These are phyloP conservation scores for Neodidymelliopsis sp. DNA, from an alignment of 2,329 filamentous ascomycete species.

Conservation along the genomic window DNA sequence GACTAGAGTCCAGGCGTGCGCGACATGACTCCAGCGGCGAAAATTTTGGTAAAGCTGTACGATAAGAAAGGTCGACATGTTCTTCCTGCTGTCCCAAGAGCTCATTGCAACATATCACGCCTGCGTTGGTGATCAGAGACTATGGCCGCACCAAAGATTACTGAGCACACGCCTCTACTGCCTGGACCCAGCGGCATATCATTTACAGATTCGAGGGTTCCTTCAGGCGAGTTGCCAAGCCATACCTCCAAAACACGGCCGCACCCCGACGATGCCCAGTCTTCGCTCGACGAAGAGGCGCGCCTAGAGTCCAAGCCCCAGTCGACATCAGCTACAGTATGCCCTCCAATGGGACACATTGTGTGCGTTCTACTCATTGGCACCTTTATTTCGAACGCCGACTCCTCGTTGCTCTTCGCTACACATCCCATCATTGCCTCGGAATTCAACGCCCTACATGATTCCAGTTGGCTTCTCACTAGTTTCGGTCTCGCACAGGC, in stretches of 20 bases:
- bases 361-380: slow-evolving; percentile 30
- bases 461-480: slow-evolving; percentile 55
- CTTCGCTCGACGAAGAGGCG: slow-evolving; percentile 22
- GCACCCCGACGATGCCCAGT: not conserved
- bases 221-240: slow-evolving; percentile 8
- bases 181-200: not conserved
- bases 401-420: slow-evolving; percentile 70
- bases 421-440: slow-evolving; percentile 65
- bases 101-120: slow-evolving; percentile 1
- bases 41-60: slow-evolving; percentile 5
- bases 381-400: slow-evolving; percentile 70
- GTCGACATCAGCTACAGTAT: not conserved
- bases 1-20: not conserved
- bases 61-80: slow-evolving; percentile 8
- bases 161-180: slow-evolving; percentile 20
- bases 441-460: slow-evolving; percentile 53
- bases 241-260: not conserved
- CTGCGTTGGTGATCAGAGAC: slow-evolving; percentile 1
- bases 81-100: not conserved
- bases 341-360: slow-evolving; percentile 20
- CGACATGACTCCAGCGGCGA: slow-evolving; percentile 8
- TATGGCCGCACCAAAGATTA: slow-evolving; percentile 11
- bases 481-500: slow-evolving; percentile 55
- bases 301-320: slow-evolving; percentile 4
- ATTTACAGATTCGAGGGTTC: slow-evolving; percentile 5